Base-by-base conservation (phyloP, 2,329 filamentous ascomycete genomes). In the Cadophora luteo-olivacea region DNA sequence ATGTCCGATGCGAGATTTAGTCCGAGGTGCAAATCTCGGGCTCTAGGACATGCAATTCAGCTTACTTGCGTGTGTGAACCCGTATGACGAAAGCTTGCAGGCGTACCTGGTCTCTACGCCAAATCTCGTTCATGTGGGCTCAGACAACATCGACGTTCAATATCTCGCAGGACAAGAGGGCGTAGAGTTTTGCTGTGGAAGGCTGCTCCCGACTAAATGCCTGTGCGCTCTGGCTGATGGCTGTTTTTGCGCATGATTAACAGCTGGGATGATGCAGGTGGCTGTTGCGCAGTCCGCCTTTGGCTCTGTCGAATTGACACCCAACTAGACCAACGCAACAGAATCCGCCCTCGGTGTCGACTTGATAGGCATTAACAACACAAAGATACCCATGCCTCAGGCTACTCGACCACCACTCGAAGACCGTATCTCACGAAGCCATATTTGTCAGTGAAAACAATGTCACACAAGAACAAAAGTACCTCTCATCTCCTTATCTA, bases 161-260 rank as follows among this genome's bases (percentile, higher is more conserved):
- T 25, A 36, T 60, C 57, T 29, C 57, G 29, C 16, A 41, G 24
- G 16, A 32, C 25, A 55, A 19, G 29, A 29, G 36, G 16, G 57
- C 36, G n/a, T 41, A 3, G 24, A 60, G 9, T 22, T 60, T 58
- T 58, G 29, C 32, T n/a, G 19, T 41, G 57, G 36, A 60, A 60
- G 57, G 57, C 33, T 60, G 57, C 57, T 60, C 57, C 57, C 57
- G 57, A 60, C 11, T 45, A 36, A 24, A 11, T 12, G 33, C 57
- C 36, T 58, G 55, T 58, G 55, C 55, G 19, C 24, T 6, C 25
- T 55, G 12, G 52, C 52, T 55, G 52, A 55, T 55, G 29, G 52
- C 12, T n/a, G 4, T 19, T 33, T 55, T 14, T 60, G 45, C 12
- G 22, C 22, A 25, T 60, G 57, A 41, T 41, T 7, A 12, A 24